Evolutionary conservation across 2,329 filamentous ascomycete species (phyloP).

Genomic region (Botrytis porri): DNA sequence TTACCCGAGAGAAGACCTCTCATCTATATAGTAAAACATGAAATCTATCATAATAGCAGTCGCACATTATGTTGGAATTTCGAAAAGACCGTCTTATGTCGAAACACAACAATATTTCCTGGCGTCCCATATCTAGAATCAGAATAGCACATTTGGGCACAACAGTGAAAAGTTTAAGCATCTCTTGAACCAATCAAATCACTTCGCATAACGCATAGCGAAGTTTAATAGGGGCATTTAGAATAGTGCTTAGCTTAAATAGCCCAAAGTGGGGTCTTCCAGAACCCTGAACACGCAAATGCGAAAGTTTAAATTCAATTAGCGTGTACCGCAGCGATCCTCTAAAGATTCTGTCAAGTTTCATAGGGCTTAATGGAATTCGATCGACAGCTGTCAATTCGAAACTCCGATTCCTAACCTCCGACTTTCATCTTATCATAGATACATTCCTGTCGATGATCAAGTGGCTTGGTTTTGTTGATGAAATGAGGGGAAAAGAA

Average conservation of each 20-base stretch:
- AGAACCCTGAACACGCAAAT: conserved; percentile 5
- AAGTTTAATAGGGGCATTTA: not conserved
- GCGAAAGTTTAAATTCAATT: conserved; percentile 3
- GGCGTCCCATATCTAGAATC: not conserved
- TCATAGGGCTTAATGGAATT: conserved; percentile 5
- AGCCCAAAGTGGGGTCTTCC: not conserved
- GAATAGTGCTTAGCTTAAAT: not conserved
- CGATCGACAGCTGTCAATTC: not conserved
- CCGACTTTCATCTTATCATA: not conserved
- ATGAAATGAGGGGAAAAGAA: not conserved
- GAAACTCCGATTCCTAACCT: not conserved
- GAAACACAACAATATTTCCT: not conserved
- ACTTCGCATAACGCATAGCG: not conserved
- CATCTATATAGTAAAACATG: not conserved
- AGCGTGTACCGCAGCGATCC: not conserved
- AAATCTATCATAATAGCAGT: not conserved
- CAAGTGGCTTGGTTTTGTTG: not conserved
- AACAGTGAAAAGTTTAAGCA: not conserved
- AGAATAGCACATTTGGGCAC: conserved; percentile 1
- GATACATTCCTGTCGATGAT: not conserved
- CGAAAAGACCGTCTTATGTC: not conserved
- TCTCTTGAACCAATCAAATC: not conserved
- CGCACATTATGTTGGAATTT: conserved; percentile 6
- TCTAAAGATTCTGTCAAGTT: not conserved
- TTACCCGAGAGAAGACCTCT: not conserved